Conservation (phyloP, 2,329 filamentous ascomycete species). For the Phialocephala sp. region DNA sequence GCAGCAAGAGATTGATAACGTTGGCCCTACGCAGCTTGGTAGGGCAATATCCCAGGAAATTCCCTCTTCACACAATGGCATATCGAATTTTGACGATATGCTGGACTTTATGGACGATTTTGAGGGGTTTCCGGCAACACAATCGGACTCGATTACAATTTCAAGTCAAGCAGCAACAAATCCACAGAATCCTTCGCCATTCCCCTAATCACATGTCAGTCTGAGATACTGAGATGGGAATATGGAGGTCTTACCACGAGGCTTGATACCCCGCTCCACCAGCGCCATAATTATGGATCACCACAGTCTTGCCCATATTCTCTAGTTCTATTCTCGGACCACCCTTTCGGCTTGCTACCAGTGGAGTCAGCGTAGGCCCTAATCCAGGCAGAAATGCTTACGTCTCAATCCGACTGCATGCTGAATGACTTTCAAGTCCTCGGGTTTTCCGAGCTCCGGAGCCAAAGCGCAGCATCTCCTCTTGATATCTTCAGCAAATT, state of each 20-base stretch:
- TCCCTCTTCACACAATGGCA: not conserved
- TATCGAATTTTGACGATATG: conserved; percentile 3
- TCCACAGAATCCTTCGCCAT: conserved; percentile 36
- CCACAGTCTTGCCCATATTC: conserved; percentile 25
- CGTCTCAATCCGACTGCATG: conserved; percentile 45
- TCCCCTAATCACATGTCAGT: conserved; percentile 25
- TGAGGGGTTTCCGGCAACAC: not conserved
- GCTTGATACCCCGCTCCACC: conserved; percentile 54
- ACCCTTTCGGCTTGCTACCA: conserved; percentile 34
- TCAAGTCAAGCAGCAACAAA: conserved; percentile 22
- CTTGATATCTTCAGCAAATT: conserved; percentile 44
- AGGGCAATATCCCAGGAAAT: not conserved
- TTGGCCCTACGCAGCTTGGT: not conserved
- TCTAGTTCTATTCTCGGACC: conserved; percentile 45
- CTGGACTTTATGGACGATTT: conserved; percentile 5
- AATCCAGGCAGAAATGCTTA: conserved; percentile 34
- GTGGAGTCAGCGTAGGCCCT: conserved; percentile 6
- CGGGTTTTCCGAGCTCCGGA: conserved; percentile 44
- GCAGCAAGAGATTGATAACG: not conserved
- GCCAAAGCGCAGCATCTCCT: conserved; percentile 44
- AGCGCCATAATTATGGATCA: conserved; percentile 53
- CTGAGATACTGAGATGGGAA: not conserved
- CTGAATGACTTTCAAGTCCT: conserved; percentile 44
- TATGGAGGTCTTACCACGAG: conserved; percentile 29
- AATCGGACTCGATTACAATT: conserved; percentile 10